Evolutionary conservation across 2,329 filamentous ascomycete species (phyloP), one percentile per base, ranked within the genome.

Genomic region (Polychaeton citri): DNA sequence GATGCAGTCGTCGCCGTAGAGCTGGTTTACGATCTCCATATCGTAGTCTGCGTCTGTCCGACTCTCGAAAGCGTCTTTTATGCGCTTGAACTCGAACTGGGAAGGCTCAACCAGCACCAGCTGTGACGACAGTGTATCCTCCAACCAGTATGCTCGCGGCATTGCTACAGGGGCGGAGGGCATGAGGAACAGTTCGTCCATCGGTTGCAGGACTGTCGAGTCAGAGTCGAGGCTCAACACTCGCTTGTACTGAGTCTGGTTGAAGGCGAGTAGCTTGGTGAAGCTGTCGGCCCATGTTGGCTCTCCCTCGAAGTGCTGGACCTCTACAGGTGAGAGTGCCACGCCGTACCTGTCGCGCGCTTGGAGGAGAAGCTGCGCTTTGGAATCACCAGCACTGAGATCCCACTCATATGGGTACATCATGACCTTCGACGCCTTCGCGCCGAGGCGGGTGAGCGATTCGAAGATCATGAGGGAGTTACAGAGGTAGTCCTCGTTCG

Each of bases 131-230:
- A 81, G 62, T 2, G 65, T 62, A 0, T 69, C 69, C 5, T 69
- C 62, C 2, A 73, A 60, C 77, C 79, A 82, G 53, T 83, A 82
- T 9, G 78, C 79, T 20, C 74, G 70, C 2, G 79, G 75, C 68
- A 81, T 77, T 2, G 77, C 77, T 3, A 78, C 66, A 1, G 69
- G 61, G 1, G 69, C 65, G 2, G 60, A 51, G 0, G 79, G 79
- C 2, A 79, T 61, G 28, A 79, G 65, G 55, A 84, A 83, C 0
- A 83, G 64, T 36, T 81, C 76, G 44, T 83, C 79, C 62, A 83
- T 70, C 10, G 64, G 57, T 40, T 76, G 62, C 10, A 46, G 63
- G 2, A 83, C 58, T 2, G 71, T 70, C n/a, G 71, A 62, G 46
- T 83, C 78, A 5, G 75, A 77, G 49, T 82, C 71, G 30, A 75